Evolutionary conservation across 2,329 filamentous ascomycete genomes (phyloP).

Genomic region (Sporothrix pseudoabietina): DNA sequence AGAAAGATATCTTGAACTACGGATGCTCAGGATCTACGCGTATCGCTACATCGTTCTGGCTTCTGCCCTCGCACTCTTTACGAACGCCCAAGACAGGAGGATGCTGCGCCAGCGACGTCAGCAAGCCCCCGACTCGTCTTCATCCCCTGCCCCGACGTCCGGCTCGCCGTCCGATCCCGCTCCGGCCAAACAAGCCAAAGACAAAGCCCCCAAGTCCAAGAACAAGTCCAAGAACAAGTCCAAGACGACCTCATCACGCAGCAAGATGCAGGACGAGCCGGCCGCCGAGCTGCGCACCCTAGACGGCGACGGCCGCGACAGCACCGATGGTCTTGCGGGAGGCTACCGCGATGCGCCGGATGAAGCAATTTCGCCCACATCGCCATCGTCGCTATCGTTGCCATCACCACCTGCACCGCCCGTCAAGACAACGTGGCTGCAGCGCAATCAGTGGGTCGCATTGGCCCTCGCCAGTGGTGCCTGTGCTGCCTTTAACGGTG

Average conservation of each 20-base stretch:
- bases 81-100: neutral
- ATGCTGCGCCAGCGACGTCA: constrained; percentile 29
- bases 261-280: constrained; percentile 21
- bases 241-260: neutral
- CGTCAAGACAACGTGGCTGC: constrained; percentile 36
- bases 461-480: constrained; percentile 73
- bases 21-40: neutral
- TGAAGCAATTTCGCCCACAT: neutral
- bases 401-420: neutral
- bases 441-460: constrained; percentile 61
- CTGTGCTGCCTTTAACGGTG: constrained; percentile 79
- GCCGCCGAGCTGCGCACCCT: constrained; percentile 23
- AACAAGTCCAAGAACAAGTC: neutral
- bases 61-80: neutral
- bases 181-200: neutral
- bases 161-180: neutral
- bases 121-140: neutral
- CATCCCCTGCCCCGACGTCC: neutral
- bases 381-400: neutral
- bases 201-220: neutral
- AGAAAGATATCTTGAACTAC: constrained; percentile 1
- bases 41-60: neutral
- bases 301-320: neutral
- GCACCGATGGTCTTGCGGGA: neutral
- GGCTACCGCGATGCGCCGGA: neutral